These are phyloP conservation scores for Rhododendron williamsianum DNA, from an alignment of 148 eudicot species.

Conservation along the genomic window DNA sequence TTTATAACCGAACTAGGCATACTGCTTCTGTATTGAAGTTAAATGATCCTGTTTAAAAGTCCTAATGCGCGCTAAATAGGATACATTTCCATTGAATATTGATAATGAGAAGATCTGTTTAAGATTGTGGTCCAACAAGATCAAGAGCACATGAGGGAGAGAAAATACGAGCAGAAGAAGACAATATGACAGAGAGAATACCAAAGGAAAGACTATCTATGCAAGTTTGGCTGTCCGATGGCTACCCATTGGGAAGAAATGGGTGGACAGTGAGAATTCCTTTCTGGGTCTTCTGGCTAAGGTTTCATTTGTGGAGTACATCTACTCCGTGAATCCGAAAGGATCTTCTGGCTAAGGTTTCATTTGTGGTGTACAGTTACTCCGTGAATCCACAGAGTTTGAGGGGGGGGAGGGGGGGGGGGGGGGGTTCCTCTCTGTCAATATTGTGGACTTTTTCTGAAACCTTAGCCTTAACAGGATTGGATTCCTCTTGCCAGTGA, in stretches of 20 bases:
- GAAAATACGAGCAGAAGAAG: neutral
- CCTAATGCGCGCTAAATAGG: neutral
- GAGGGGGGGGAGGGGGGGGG: too few species aligned
- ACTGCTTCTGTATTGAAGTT: neutral
- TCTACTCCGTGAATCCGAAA: neutral
- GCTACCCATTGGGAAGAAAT: neutral
- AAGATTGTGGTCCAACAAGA: neutral
- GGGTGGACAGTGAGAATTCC: neutral
- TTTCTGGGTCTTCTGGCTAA: neutral
- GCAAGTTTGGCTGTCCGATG: neutral
- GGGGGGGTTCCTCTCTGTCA: neutral
- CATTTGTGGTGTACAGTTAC: too few species aligned
- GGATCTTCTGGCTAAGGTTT: too few species aligned
- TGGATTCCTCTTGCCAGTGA: neutral
- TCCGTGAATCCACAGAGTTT: too few species aligned
- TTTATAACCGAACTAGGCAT: neutral
- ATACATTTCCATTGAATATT: neutral
- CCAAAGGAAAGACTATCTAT: neutral
- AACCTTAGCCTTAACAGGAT: neutral
- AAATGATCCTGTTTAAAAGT: neutral
- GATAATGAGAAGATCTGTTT: neutral
- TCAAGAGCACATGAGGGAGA: neutral
- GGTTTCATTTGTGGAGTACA: neutral
- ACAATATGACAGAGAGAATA: conserved; percentile 2
- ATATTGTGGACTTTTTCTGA: neutral